Conservation (phyloP, 768 basidiomycete genomes). For the Trametes cinnabarina region DNA sequence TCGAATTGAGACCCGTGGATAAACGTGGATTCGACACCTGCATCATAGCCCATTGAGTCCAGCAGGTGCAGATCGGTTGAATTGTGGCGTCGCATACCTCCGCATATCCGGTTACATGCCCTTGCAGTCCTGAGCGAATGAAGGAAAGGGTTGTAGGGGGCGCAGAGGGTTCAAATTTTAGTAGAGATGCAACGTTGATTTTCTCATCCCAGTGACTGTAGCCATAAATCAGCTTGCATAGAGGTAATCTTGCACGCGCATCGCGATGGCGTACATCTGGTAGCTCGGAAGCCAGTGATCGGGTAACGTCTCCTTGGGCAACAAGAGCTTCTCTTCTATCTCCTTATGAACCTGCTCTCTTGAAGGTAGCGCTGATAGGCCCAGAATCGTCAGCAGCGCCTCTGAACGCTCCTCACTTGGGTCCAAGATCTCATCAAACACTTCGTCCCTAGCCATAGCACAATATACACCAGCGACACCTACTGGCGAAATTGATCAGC, state of each 20-base stretch:
- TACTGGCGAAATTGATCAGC: too few species aligned
- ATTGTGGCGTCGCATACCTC: too few species aligned
- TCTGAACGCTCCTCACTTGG: slow-evolving; percentile 41
- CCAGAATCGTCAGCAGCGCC: slow-evolving; percentile 51
- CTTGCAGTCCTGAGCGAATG: slow-evolving; percentile 75
- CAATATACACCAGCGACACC: not conserved
- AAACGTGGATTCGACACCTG: slow-evolving; percentile 56
- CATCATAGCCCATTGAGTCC: too few species aligned
- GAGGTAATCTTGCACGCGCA: not conserved
- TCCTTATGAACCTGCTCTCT: slow-evolving; percentile 58
- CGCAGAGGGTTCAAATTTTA: slow-evolving; percentile 64
- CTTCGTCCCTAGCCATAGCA: slow-evolving; percentile 2
- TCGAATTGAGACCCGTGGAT: slow-evolving; percentile 78
- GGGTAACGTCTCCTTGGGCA: slow-evolving; percentile 65
- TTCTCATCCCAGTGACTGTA: slow-evolving; percentile 71
- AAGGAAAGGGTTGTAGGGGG: slow-evolving; percentile 75
- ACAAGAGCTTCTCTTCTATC: slow-evolving; percentile 73
- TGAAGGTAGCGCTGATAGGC: slow-evolving; percentile 56
- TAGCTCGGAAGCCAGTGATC: slow-evolving; percentile 74
- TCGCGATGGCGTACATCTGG: slow-evolving; percentile 63
- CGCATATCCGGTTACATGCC: slow-evolving; percentile 74
- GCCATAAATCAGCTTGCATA: slow-evolving; percentile 1
- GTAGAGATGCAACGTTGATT: slow-evolving; percentile 58
- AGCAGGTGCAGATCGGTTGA: too few species aligned
- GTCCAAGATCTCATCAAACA: slow-evolving; percentile 35